These are phyloP conservation scores for Diplodia mutila DNA, from an alignment of 2,329 filamentous ascomycete genomes.

Conservation along the genomic window DNA sequence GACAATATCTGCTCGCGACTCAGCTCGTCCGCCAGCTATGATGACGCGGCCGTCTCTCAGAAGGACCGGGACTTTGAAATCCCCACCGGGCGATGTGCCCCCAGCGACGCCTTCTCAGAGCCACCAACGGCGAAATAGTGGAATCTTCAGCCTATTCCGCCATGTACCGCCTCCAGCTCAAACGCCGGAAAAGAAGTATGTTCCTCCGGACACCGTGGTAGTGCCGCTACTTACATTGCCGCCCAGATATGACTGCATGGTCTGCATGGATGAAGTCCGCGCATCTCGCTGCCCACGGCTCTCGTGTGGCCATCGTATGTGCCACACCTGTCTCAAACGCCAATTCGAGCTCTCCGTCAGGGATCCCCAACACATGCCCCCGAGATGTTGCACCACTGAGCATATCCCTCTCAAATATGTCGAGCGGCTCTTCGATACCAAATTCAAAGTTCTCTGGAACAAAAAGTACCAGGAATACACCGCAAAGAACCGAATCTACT, in stretches of 20 bases:
- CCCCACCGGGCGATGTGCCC: conserved; percentile 32
- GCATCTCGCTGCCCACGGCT: conserved; percentile 60
- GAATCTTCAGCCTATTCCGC: conserved; percentile 39
- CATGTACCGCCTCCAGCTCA: conserved; percentile 33
- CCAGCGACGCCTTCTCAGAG: conserved; percentile 28
- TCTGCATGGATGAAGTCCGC: conserved; percentile 8
- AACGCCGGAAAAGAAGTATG: conserved; percentile 35
- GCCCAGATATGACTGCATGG: conserved; percentile 9
- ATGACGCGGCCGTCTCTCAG: conserved; percentile 37
- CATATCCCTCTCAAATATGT: conserved; percentile 77
- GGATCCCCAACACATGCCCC: conserved; percentile 82
- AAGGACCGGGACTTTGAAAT: conserved; percentile 38
- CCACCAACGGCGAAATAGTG: conserved; percentile 36
- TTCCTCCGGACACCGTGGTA: conserved; percentile 30
- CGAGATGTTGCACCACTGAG: conserved; percentile 74
- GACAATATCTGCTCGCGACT: conserved; percentile 39
- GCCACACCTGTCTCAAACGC: conserved; percentile 72
- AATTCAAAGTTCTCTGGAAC: conserved; percentile 81
- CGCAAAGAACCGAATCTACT: conserved; percentile 75
- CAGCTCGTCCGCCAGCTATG: conserved; percentile 31
- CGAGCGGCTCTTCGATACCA: conserved; percentile 70
- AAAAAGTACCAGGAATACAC: conserved; percentile 77
- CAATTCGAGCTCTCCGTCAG: conserved; percentile 75
- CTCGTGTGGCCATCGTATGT: conserved; percentile 81
- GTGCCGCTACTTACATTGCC: not conserved